These are phyloP conservation scores for Chaetoscypha palmicola DNA, from an alignment of 2,329 filamentous ascomycete species.

Conservation along the genomic window DNA sequence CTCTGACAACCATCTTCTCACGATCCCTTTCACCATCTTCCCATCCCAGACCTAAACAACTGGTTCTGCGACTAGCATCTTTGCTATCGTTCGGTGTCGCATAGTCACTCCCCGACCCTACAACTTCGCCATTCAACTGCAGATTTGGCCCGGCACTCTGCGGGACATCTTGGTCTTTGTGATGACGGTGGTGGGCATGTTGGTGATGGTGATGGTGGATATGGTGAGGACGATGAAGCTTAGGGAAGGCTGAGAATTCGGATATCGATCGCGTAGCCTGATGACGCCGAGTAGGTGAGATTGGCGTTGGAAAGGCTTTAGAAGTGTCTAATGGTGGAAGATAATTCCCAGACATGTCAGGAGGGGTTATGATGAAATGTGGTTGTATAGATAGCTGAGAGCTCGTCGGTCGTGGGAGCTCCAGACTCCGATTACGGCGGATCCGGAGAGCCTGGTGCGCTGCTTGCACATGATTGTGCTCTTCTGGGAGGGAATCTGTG, in stretches of 20 bases:
- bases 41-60: constrained; percentile 30
- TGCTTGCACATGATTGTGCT: constrained; percentile 10
- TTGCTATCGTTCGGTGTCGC: constrained; percentile 39
- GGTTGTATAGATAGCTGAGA: too few relatives aligned
- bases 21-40: constrained; percentile 7
- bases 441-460: constrained; percentile 4
- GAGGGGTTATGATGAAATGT: too few relatives aligned
- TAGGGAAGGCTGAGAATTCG: constrained; percentile 8
- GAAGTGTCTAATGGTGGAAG: constrained; percentile 1
- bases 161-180: neutral
- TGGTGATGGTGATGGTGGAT: constrained; percentile 25
- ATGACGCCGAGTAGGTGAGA: constrained; percentile 37
- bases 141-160: constrained; percentile 5
- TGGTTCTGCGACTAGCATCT: constrained; percentile 38
- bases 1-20: constrained; percentile 26
- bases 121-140: constrained; percentile 5
- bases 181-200: constrained; percentile 6
- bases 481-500: too few relatives aligned
- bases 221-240: constrained; percentile 34
- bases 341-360: constrained; percentile 7
- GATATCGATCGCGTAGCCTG: constrained; percentile 44
- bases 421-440: constrained; percentile 7
- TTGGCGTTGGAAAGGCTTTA: neutral
- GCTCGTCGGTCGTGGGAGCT: neutral
- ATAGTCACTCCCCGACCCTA: constrained; percentile 32